These are phyloP conservation scores for Blastocladiella emersonii DNA, from an alignment of 371 early-diverging fungal genomes.

Conservation along the genomic window DNA sequence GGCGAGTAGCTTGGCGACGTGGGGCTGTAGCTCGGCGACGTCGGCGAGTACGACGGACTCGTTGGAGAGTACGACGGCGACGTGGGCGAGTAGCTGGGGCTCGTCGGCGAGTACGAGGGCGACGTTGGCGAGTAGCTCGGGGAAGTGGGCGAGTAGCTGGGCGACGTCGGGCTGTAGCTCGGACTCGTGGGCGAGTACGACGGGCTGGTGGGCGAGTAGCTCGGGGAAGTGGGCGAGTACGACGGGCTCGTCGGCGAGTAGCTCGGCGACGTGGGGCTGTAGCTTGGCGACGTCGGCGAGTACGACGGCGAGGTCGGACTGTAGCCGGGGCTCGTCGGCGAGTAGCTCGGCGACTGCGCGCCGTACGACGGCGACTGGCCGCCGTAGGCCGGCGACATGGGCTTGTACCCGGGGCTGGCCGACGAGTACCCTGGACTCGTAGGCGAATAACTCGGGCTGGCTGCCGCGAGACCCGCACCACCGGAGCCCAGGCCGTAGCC, in stretches of 20 bases:
- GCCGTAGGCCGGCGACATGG: slow-evolving; percentile 35
- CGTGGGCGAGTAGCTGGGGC: slow-evolving; percentile 23
- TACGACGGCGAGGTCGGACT: slow-evolving; percentile 31
- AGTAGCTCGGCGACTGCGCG: slow-evolving; percentile 30
- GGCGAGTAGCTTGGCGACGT: slow-evolving; percentile 18
- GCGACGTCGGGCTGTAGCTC: slow-evolving; percentile 34
- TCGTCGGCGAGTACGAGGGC: slow-evolving; percentile 33
- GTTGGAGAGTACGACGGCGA: slow-evolving; percentile 60
- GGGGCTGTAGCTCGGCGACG: slow-evolving; percentile 43
- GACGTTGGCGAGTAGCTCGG: slow-evolving; percentile 31
- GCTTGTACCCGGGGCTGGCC: slow-evolving; percentile 58
- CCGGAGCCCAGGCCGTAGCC: not conserved
- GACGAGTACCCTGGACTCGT: slow-evolving; percentile 45
- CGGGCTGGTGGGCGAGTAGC: slow-evolving; percentile 68
- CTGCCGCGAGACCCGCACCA: not conserved
- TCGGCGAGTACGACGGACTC: slow-evolving; percentile 44
- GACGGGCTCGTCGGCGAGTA: slow-evolving; percentile 30
- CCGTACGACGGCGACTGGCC: slow-evolving; percentile 7
- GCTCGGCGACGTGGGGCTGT: slow-evolving; percentile 32
- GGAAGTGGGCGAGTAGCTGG: slow-evolving; percentile 41
- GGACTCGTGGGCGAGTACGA: slow-evolving; percentile 52
- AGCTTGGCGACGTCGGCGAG: slow-evolving; percentile 27
- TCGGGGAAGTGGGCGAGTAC: slow-evolving; percentile 69
- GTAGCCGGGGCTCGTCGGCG: slow-evolving; percentile 47
- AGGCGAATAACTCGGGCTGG: not conserved